A percentile compares a stretch with the other conserved stretches of the same genome.
phyloP scores from a whole-genome alignment of 352 stramenopile genomes.

The Hyaloperonospora arabidopsidis region DNA sequence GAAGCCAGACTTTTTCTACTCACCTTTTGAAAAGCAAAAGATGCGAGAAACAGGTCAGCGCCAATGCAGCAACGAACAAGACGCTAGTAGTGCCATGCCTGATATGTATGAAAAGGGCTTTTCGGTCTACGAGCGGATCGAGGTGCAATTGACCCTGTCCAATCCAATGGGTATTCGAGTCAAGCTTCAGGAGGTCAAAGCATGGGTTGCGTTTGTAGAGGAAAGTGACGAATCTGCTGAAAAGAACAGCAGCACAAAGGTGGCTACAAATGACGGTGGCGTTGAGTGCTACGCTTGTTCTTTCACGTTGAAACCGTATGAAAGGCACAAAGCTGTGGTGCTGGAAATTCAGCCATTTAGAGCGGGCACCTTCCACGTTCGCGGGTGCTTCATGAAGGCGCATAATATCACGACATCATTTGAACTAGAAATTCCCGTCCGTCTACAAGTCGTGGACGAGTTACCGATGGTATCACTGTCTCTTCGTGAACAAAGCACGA shows the following conservation, averaged over 20 bases:
- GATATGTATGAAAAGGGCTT: slow-evolving; percentile 37
- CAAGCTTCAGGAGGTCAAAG: slow-evolving; percentile 50
- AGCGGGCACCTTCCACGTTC: slow-evolving; percentile 35
- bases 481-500: slow-evolving; percentile 36
- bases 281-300: slow-evolving; percentile 58
- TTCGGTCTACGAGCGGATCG: slow-evolving; percentile 47
- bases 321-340: slow-evolving; percentile 39
- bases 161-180: slow-evolving; percentile 64
- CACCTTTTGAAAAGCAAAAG: slow-evolving; percentile 49
- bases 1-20: slow-evolving; percentile 52
- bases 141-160: slow-evolving; percentile 48
- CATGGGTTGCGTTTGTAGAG: slow-evolving; percentile 34
- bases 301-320: slow-evolving; percentile 42
- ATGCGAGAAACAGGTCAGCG: slow-evolving; percentile 11
- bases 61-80: slow-evolving; percentile 6
- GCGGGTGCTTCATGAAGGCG: slow-evolving; percentile 53
- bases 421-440: slow-evolving; percentile 19
- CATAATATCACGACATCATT: slow-evolving; percentile 61
- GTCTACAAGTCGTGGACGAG: slow-evolving; percentile 36
- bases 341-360: slow-evolving; percentile 41
- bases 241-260: neutral
- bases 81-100: slow-evolving; percentile 13
- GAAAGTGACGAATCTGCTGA: slow-evolving; percentile 1
- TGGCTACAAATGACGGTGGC: slow-evolving; percentile 5
- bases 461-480: slow-evolving; percentile 43